Percentiles rank a stretch among this genome's conserved stretches.
phyloP scores from a whole-genome alignment of 495 filamentous ascomycete species.

The Penicillium pulvis region DNA sequence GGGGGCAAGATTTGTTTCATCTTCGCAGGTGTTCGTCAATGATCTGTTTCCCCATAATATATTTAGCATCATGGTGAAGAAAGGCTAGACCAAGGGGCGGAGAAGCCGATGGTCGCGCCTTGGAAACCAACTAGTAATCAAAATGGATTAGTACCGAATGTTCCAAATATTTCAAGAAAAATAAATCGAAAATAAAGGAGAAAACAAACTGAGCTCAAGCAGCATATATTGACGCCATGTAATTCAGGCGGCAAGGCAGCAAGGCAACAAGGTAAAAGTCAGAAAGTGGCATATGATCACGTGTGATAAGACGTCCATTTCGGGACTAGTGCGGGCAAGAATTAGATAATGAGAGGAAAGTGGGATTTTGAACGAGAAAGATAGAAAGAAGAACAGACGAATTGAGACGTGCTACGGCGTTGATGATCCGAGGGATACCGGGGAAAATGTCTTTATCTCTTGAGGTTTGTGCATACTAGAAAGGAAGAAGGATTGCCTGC shows the following conservation, averaged over 20 bases:
- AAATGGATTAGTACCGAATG: neutral
- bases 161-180: neutral
- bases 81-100: neutral
- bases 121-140: neutral
- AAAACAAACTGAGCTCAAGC: neutral
- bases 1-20: too few relatives aligned
- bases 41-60: neutral
- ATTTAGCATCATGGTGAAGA: neutral
- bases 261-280: neutral
- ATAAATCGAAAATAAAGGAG: neutral
- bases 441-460: constrained; percentile 36
- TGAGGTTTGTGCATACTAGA: constrained; percentile 33
- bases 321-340: constrained; percentile 21
- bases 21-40: neutral
- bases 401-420: neutral
- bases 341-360: constrained; percentile 7
- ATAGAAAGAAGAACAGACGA: neutral
- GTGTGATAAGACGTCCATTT: constrained; percentile 25
- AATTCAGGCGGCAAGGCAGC: neutral
- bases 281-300: constrained; percentile 19
- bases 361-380: constrained; percentile 16
- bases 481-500: neutral
- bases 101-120: neutral
- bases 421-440: constrained; percentile 4
- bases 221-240: neutral